Evolutionary conservation across 495 filamentous ascomycete genomes (phyloP).

Genomic region (Annulohypoxylon nitens): DNA sequence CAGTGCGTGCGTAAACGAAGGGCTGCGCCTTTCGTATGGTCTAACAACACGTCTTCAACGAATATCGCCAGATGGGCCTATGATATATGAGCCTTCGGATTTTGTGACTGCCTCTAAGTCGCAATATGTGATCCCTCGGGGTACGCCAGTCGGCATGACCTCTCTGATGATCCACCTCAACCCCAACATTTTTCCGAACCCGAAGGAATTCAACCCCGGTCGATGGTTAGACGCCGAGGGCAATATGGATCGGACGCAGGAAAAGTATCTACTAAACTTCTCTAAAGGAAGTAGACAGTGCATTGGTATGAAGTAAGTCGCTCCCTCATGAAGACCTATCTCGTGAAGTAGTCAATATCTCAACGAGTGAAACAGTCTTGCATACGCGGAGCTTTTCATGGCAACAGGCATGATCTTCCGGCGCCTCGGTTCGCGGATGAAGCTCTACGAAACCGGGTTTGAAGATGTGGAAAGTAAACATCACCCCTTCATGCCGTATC

Average conservation of each 20-base stretch:
- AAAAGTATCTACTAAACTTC: constrained; percentile 23
- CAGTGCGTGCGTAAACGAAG: constrained; percentile 62
- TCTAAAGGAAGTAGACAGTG: constrained; percentile 30
- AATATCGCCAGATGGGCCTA: constrained; percentile 8
- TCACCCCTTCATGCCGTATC: not conserved
- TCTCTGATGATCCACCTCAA: constrained; percentile 8
- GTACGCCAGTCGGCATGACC: constrained; percentile 28
- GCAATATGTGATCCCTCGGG: constrained; percentile 26
- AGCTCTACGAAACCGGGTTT: not conserved
- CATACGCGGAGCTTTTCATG: constrained; percentile 17
- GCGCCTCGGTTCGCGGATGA: constrained; percentile 3
- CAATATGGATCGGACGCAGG: constrained; percentile 10
- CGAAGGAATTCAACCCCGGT: constrained; percentile 4
- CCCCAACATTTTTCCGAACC: constrained; percentile 8
- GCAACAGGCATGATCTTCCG: not conserved
- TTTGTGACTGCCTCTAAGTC: not conserved
- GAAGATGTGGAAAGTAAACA: constrained; percentile 11
- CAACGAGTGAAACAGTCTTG: constrained; percentile 6
- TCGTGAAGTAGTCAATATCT: not conserved
- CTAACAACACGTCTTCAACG: constrained; percentile 37
- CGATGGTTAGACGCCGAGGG: constrained; percentile 18
- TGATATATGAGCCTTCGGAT: constrained; percentile 13
- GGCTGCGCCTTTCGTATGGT: constrained; percentile 61
- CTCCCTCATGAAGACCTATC: not conserved
- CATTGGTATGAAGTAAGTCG: constrained; percentile 34